These are phyloP conservation scores for Fragosphaeria purpurea DNA, from an alignment of 2,329 filamentous ascomycete species.

Conservation along the genomic window DNA sequence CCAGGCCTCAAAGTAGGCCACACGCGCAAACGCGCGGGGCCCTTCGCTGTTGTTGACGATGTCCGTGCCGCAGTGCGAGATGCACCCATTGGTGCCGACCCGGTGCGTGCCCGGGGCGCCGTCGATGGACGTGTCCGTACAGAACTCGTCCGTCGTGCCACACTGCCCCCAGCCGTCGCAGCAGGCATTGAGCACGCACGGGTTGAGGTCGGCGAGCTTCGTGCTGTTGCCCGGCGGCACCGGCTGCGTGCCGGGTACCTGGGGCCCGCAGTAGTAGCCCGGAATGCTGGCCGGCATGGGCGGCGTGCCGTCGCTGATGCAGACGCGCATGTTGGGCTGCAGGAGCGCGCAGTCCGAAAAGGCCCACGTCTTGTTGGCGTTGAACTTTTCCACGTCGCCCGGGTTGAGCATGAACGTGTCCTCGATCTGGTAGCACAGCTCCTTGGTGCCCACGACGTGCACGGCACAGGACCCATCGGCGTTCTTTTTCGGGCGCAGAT, in stretches of 20 bases:
- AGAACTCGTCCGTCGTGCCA: conserved; percentile 34
- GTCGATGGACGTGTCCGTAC: conserved; percentile 14
- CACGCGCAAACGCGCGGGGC: background rate
- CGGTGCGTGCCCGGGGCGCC: background rate
- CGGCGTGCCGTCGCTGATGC: too few relatives aligned
- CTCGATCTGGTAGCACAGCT: too few relatives aligned
- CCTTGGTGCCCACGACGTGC: too few relatives aligned
- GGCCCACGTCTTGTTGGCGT: too few relatives aligned
- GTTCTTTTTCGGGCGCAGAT: too few relatives aligned
- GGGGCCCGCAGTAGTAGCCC: conserved; percentile 21
- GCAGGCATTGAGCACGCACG: conserved; percentile 20
- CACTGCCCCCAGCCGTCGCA: conserved; percentile 34
- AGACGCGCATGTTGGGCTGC: too few relatives aligned
- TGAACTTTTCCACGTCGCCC: too few relatives aligned
- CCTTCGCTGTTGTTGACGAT: conserved; percentile 14
- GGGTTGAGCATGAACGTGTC: too few relatives aligned
- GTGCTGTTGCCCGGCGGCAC: conserved; percentile 11
- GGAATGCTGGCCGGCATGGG: too few relatives aligned
- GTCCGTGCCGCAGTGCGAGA: conserved; percentile 27
- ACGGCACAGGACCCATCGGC: too few relatives aligned
- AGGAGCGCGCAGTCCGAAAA: too few relatives aligned
- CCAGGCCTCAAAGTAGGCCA: conserved; percentile 28
- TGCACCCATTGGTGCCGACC: background rate
- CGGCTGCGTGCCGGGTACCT: conserved; percentile 17
- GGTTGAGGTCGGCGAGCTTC: conserved; percentile 16